Evolutionary conservation across 208 protist genomes (phyloP), one percentile per base, ranked within the genome.

Genomic region (Trypanosoma grayi): DNA sequence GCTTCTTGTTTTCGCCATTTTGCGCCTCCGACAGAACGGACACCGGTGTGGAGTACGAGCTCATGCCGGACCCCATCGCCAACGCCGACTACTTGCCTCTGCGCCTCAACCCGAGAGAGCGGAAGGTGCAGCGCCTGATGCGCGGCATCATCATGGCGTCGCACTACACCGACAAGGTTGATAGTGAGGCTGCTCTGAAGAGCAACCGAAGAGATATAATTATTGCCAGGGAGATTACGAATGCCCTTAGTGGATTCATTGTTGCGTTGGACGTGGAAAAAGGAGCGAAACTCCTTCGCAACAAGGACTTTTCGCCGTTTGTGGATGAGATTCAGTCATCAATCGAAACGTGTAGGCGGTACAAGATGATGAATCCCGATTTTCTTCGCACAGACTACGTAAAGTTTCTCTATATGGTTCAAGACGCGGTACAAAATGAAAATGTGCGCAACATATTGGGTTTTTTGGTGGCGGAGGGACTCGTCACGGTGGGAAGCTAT

Each of bases 291-390:
- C 77, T 94, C 20, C 45, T 92, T 41, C 64, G 82, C 18, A 70
- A 87, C 11, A 60, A 59, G 37, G 78, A 94, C 58, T 89, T 93
- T 61, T 66, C 57, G n/a, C 70, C 76, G 11, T 91, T 92, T 64
- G 59, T 75, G 70, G 57, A 66, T 14, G 75, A 88, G 27, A 89
- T 96, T 39, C 67, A 71, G 27, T 60, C 73, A 16, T 75, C 85
- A 0, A 75, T 97, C 53, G 90, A 97, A 74, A 78, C 90, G 47
- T 93, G 73, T 52, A 68, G 94, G 36, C 79, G 94, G 37, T 95
- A 96, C 61, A 98, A 98, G 65, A 96, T 97, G 51, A 97, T 97
- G 92, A 98, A 98, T 70, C 92, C 92, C 1, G 94, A 98, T 65
- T 72, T 94, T 71, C 84, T 98, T 64, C 86, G 94, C 41, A 90